phyloP scores from a whole-genome alignment of 2,329 filamentous ascomycete genomes.

The Incumbomyces lentus region DNA sequence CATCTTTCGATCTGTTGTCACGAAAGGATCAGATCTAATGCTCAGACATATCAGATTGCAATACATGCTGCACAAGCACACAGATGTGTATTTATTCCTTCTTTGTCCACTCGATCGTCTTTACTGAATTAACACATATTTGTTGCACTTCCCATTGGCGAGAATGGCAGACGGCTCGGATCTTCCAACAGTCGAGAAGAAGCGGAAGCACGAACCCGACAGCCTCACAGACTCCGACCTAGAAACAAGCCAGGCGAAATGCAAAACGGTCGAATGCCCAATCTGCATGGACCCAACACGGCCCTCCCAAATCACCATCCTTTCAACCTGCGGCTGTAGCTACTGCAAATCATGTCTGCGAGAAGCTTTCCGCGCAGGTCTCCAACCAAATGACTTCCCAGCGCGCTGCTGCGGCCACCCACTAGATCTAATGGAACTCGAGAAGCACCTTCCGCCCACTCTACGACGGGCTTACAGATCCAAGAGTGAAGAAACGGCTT shows the following conservation, averaged over 20 bases:
- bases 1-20: no score
- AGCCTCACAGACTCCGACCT: background rate
- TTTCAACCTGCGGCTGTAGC: slow-evolving; percentile 8
- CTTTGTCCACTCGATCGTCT: background rate
- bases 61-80: no score
- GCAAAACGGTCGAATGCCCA: slow-evolving; percentile 1
- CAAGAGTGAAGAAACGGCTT: slow-evolving; percentile 11
- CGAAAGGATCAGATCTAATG: no score
- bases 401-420: slow-evolving; percentile 12
- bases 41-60: no score
- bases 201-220: background rate
- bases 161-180: background rate
- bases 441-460: slow-evolving; percentile 4
- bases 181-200: background rate
- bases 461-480: slow-evolving; percentile 1
- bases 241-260: background rate
- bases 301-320: background rate
- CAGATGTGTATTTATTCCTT: no score
- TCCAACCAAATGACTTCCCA: slow-evolving; percentile 10
- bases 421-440: slow-evolving; percentile 10
- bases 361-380: slow-evolving; percentile 10
- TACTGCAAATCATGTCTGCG: slow-evolving; percentile 15
- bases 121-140: no score
- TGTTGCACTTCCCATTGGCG: background rate
- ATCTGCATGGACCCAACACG: background rate